A percentile compares a stretch with the other conserved stretches of the same genome.
Conservation (phyloP, 306 rosid species). For the Casuarina cunninghamiana region DNA sequence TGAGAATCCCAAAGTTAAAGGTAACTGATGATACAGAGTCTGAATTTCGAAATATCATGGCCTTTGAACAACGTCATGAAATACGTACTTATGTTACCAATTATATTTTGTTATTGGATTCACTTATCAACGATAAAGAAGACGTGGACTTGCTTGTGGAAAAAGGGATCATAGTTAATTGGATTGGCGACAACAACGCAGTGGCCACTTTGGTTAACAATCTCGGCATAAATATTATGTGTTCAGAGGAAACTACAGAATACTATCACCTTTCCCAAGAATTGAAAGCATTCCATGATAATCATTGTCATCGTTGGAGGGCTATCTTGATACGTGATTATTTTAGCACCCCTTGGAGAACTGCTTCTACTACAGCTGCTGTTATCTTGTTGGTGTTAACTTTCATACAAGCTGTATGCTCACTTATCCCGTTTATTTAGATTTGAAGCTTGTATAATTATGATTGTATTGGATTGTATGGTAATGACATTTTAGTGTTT, state of each 20-base stretch:
- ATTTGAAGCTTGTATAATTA: too few relatives aligned
- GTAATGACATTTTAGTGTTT: too few relatives aligned
- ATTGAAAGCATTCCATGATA: constrained; percentile 22
- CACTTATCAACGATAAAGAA: neutral
- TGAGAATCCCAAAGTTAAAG: neutral
- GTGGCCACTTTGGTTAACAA: constrained; percentile 28
- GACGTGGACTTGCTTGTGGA: constrained; percentile 30
- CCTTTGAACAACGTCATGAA: constrained; percentile 10
- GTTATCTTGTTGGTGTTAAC: constrained; percentile 23
- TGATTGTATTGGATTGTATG: too few relatives aligned
- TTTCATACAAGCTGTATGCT: constrained; percentile 23
- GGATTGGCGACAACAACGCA: constrained; percentile 27
- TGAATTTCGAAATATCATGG: neutral
- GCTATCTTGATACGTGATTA: constrained; percentile 31
- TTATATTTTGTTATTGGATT: neutral
- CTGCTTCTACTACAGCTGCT: constrained; percentile 19
- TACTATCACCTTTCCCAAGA: neutral
- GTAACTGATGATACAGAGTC: neutral
- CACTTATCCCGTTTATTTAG: neutral
- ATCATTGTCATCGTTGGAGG: constrained; percentile 17
- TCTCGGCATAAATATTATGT: neutral
- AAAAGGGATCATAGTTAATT: constrained; percentile 26
- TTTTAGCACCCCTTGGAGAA: constrained; percentile 32
- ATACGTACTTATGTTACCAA: too few relatives aligned
- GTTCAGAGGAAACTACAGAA: fast-evolving